Percentiles rank a stretch among this genome's conserved stretches.
phyloP scores from a whole-genome alignment of 1,284 basidiomycete species.

The Leccinum pachyderme region DNA sequence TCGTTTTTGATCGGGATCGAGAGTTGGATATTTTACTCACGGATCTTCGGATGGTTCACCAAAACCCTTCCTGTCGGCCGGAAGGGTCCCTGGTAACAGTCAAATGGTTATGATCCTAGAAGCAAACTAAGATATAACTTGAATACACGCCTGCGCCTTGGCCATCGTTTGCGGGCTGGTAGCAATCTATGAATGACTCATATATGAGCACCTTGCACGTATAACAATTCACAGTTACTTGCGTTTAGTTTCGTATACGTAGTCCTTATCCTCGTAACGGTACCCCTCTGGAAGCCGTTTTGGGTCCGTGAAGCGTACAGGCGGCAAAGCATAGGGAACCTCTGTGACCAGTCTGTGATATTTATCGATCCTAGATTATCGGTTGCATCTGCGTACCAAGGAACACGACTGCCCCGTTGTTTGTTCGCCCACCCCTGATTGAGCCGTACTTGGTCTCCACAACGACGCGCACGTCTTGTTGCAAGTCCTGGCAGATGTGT shows the following conservation, averaged over 20 bases:
- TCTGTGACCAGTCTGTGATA: constrained; percentile 40
- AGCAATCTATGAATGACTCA: constrained; percentile 43
- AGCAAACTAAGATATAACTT: background rate
- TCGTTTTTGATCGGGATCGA: background rate
- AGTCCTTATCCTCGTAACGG: constrained; percentile 59
- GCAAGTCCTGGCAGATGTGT: constrained; percentile 53
- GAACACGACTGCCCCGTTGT: constrained; percentile 59
- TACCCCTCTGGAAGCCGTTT: constrained; percentile 50
- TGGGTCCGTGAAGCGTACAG: constrained; percentile 62
- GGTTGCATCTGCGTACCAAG: constrained; percentile 45
- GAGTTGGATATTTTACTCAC: constrained; percentile 34
- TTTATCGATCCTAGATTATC: background rate
- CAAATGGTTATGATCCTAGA: background rate
- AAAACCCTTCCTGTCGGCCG: constrained; percentile 58
- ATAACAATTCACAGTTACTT: constrained; percentile 24
- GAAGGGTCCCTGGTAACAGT: constrained; percentile 35
- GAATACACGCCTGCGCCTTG: constrained; percentile 47
- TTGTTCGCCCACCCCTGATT: constrained; percentile 55
- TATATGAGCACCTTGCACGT: background rate
- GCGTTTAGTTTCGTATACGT: constrained; percentile 61
- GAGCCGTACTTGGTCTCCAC: constrained; percentile 55
- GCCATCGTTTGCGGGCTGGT: constrained; percentile 62
- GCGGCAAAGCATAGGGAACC: constrained; percentile 69
- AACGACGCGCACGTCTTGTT: constrained; percentile 40
- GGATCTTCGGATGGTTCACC: constrained; percentile 70